Conservation (phyloP, 1,284 basidiomycete genomes). For the Amylostereum areolatum region DNA sequence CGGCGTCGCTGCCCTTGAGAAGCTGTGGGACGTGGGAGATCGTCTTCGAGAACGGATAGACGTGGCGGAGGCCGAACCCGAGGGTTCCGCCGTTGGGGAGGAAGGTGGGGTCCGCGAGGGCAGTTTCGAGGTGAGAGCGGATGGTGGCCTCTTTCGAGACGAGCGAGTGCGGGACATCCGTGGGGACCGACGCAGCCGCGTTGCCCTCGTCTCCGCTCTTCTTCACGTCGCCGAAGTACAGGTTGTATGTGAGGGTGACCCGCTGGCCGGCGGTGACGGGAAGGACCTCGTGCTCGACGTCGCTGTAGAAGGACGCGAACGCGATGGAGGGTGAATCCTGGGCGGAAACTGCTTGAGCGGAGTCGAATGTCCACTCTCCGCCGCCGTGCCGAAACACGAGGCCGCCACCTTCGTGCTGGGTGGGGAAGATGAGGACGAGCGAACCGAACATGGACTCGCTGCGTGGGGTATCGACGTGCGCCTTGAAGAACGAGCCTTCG, state of each 20-base stretch:
- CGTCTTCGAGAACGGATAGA: conserved; percentile 25
- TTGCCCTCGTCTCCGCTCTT: not conserved
- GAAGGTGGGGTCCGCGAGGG: conserved; percentile 22
- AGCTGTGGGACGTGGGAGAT: not conserved
- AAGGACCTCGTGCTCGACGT: conserved; percentile 39
- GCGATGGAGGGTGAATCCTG: conserved; percentile 15
- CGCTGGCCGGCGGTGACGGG: conserved; percentile 33
- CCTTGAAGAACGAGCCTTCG: conserved; percentile 19
- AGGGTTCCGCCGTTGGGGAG: conserved; percentile 29
- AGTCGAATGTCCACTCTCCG: conserved; percentile 6
- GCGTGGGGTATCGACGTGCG: conserved; percentile 20
- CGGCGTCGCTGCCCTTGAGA: conserved; percentile 21
- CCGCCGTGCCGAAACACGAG: conserved; percentile 3
- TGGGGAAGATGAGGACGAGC: conserved; percentile 11
- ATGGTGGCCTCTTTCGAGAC: not conserved
- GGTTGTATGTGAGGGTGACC: conserved; percentile 37
- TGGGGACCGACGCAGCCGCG: conserved; percentile 15
- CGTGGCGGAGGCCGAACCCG: conserved; percentile 31
- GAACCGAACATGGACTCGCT: conserved; percentile 16
- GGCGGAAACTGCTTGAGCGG: not conserved
- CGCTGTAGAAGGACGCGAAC: conserved; percentile 34
- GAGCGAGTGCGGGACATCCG: not conserved
- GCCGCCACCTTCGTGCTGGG: conserved; percentile 9
- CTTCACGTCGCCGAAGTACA: conserved; percentile 18
- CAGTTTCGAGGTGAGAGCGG: conserved; percentile 8